These are phyloP conservation scores for Mycena chlorophos DNA, from an alignment of 768 basidiomycete genomes.

Conservation along the genomic window DNA sequence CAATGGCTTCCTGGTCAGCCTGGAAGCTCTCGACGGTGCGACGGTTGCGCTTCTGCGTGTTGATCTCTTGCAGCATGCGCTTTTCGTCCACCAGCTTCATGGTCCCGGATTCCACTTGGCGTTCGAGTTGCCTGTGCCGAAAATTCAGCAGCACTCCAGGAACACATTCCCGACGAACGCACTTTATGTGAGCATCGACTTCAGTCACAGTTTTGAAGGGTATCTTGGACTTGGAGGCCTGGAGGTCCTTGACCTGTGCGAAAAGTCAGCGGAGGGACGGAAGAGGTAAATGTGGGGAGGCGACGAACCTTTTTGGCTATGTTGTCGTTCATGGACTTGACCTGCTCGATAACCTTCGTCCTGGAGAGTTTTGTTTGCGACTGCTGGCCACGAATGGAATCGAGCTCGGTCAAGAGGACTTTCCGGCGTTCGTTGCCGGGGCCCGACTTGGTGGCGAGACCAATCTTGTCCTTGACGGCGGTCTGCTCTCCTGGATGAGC, in stretches of 20 bases:
- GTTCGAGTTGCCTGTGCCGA: constrained; percentile 70
- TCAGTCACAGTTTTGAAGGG: constrained; percentile 82
- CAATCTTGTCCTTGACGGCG: constrained; percentile 75
- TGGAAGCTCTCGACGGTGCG: constrained; percentile 81
- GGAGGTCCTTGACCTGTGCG: constrained; percentile 78
- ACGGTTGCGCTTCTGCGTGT: constrained; percentile 65
- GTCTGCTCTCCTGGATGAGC: constrained; percentile 42
- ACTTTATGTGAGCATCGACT: constrained; percentile 86
- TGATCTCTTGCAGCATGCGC: constrained; percentile 89
- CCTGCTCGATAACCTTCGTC: constrained; percentile 71
- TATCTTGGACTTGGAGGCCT: constrained; percentile 75
- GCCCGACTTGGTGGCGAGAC: constrained; percentile 57
- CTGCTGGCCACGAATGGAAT: constrained; percentile 76
- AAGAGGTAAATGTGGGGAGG: background rate
- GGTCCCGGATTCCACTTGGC: constrained; percentile 86
- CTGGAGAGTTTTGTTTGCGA: constrained; percentile 71
- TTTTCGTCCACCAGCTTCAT: constrained; percentile 96
- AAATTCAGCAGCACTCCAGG: constrained; percentile 16
- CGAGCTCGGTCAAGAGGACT: constrained; percentile 77
- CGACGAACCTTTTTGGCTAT: constrained; percentile 75
- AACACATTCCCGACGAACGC: constrained; percentile 27
- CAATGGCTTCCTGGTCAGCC: constrained; percentile 75
- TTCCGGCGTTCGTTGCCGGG: constrained; percentile 70
- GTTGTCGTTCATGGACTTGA: constrained; percentile 75
- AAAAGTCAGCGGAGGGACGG: constrained; percentile 3